Evolutionary conservation across 2,329 filamentous ascomycete genomes (phyloP).

Genomic region (Colletotrichum kahawae): DNA sequence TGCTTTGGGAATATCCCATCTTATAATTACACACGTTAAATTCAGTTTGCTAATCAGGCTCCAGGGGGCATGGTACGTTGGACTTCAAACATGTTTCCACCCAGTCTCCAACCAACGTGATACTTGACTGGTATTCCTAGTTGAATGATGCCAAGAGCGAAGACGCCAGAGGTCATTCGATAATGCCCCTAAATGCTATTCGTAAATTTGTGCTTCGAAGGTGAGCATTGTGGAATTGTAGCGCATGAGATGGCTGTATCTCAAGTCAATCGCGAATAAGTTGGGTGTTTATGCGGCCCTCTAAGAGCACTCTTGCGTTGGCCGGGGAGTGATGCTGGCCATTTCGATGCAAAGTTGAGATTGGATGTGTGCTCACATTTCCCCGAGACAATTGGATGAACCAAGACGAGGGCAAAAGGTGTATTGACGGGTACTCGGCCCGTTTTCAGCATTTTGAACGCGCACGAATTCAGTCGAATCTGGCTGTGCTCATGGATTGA

Average conservation of each 20-base stretch:
- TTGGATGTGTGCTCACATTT: not conserved
- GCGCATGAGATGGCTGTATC: not conserved
- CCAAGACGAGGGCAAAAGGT: not conserved
- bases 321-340: not conserved
- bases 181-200: too few species aligned
- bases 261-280: fast-evolving
- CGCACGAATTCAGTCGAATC: not conserved
- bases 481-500: fast-evolving
- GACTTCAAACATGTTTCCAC: fast-evolving
- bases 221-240: not conserved
- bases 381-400: not conserved
- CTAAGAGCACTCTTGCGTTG: not conserved
- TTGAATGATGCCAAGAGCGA: too few species aligned
- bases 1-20: not conserved
- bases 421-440: too few species aligned
- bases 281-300: not conserved
- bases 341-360: not conserved
- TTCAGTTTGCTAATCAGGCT: not conserved
- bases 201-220: too few species aligned
- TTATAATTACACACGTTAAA: not conserved
- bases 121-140: too few species aligned
- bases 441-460: not conserved
- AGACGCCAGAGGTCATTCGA: too few species aligned
- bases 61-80: not conserved
- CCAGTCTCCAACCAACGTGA: not conserved